phyloP scores from a whole-genome alignment of 305 asterid genomes.

The Solanum hybrid region DNA sequence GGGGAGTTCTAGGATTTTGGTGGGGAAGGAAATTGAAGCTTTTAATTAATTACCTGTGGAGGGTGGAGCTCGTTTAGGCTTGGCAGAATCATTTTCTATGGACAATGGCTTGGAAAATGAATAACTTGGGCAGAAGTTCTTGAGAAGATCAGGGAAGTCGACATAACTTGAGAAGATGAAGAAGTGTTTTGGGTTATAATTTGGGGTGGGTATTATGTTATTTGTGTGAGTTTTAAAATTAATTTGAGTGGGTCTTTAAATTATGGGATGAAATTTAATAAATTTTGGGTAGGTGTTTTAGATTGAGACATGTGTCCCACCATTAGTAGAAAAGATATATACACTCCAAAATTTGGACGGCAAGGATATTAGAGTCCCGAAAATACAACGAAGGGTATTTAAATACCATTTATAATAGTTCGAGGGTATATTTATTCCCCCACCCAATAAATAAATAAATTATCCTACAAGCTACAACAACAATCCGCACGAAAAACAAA shows the following conservation, averaged over 20 bases:
- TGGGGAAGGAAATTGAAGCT: not conserved
- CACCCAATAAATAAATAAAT: no score
- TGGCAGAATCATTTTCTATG: not conserved
- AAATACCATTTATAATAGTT: no score
- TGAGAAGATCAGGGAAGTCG: not conserved
- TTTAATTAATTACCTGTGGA: not conserved
- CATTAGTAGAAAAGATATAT: not conserved
- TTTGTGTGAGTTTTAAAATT: no score
- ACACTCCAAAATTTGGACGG: no score
- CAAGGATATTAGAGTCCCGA: no score
- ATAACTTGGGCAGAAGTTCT: not conserved
- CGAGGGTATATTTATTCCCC: not conserved
- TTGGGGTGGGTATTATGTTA: not conserved
- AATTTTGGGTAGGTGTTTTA: no score
- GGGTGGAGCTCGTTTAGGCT: not conserved
- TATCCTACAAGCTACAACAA: not conserved
- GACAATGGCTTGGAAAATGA: not conserved
- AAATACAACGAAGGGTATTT: accelerated
- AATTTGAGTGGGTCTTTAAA: no score
- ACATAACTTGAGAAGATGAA: not conserved
- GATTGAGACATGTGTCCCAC: no score
- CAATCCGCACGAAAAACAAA: not conserved
- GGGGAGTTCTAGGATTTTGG: not conserved
- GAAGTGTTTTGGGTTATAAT: not conserved
- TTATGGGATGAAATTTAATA: no score